Percentiles rank a stretch among this genome's conserved stretches.
Evolutionary conservation across 768 basidiomycete species (phyloP).

Genomic region (Lactifluus piperatus): DNA sequence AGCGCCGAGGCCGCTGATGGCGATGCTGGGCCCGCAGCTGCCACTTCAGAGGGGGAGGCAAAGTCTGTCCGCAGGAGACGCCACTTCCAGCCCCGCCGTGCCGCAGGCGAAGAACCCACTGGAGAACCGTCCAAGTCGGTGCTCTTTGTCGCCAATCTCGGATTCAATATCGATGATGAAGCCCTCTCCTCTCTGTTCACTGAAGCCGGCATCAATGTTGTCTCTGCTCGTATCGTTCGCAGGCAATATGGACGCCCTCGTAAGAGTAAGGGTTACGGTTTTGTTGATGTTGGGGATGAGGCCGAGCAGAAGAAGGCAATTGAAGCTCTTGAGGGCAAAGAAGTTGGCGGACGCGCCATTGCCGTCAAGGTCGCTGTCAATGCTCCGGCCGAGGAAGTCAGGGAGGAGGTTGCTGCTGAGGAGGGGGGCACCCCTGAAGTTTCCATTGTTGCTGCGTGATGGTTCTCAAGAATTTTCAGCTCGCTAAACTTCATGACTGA

Average conservation of each 20-base stretch:
- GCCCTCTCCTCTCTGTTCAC: conserved; percentile 76
- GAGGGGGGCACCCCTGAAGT: conserved; percentile 16
- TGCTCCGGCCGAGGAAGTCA: conserved; percentile 44
- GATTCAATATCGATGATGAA: conserved; percentile 86
- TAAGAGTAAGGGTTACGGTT: conserved; percentile 95
- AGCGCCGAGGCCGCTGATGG: conserved; percentile 28
- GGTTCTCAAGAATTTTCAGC: not conserved
- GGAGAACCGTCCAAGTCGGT: conserved; percentile 86
- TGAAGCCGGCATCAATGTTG: conserved; percentile 73
- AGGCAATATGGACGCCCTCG: conserved; percentile 75
- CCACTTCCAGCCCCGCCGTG: conserved; percentile 50
- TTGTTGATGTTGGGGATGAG: conserved; percentile 88
- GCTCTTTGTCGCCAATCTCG: conserved; percentile 96
- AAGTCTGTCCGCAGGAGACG: conserved; percentile 48
- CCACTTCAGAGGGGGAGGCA: conserved; percentile 30
- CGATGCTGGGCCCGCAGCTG: conserved; percentile 33
- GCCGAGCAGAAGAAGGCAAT: conserved; percentile 91
- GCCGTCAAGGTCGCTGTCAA: conserved; percentile 96
- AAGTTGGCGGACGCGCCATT: conserved; percentile 76
- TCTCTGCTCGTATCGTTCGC: conserved; percentile 84
- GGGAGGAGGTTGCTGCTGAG: conserved; percentile 19
- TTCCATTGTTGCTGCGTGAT: conserved; percentile 17
- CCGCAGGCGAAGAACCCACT: conserved; percentile 71
- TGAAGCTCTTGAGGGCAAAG: conserved; percentile 76
- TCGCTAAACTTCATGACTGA: conserved; percentile 9